Conservation (phyloP, 495 filamentous ascomycete species). For the Xylaria grammica region DNA sequence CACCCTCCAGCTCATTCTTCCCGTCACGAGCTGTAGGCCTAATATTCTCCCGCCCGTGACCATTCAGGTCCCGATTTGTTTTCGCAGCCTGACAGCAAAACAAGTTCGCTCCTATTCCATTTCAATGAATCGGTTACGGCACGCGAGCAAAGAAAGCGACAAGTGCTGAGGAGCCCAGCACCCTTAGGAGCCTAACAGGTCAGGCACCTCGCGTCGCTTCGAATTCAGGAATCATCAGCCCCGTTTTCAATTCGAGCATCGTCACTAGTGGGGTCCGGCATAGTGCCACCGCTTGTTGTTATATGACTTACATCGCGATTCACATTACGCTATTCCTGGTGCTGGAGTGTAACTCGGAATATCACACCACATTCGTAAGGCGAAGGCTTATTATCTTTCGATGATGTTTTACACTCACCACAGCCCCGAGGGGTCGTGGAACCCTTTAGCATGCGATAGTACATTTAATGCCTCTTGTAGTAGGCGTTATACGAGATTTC, state of each 20-base stretch:
- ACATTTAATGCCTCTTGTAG: no score
- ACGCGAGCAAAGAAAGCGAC: neutral
- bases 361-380: neutral
- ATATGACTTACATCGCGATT: neutral
- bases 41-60: neutral
- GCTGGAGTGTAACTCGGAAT: neutral
- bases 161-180: neutral
- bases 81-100: slow-evolving; percentile 5
- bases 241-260: neutral
- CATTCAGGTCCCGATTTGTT: slow-evolving; percentile 13
- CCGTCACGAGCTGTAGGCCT: neutral
- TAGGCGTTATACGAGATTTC: no score
- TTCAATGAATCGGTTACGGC: neutral
- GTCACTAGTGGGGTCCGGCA: neutral
- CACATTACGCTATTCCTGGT: no score
- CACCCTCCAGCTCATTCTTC: neutral
- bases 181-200: no score
- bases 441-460: no score
- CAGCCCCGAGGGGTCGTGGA: no score
- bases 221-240: neutral
- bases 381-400: no score
- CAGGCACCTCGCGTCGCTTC: neutral
- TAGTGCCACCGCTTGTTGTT: no score
- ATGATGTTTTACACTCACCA: no score
- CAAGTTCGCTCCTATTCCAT: neutral